Conservation (phyloP, 768 basidiomycete genomes). For the Calocybe gangraenosa region DNA sequence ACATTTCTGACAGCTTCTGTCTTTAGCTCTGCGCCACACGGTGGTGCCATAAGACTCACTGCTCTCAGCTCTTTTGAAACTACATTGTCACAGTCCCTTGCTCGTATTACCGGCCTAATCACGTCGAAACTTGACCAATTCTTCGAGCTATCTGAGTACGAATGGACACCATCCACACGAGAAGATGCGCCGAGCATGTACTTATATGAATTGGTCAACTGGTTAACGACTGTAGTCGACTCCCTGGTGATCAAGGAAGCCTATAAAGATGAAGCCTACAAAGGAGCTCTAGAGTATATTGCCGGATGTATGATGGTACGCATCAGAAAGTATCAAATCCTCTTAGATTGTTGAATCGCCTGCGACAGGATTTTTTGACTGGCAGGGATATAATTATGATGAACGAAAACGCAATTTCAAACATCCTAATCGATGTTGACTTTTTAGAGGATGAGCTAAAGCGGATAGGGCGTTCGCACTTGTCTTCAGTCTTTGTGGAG, state of each 20-base stretch:
- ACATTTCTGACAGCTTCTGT: conserved; percentile 1
- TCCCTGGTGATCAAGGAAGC: conserved; percentile 76
- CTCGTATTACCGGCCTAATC: conserved; percentile 78
- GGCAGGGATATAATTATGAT: conserved; percentile 71
- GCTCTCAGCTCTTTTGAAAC: conserved; percentile 61
- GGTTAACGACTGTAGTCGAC: conserved; percentile 95
- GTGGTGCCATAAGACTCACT: conserved; percentile 72
- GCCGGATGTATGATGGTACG: conserved; percentile 85
- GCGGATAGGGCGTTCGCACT: conserved; percentile 65
- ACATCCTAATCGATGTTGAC: conserved; percentile 79
- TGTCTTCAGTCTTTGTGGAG: conserved; percentile 73
- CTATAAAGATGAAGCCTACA: conserved; percentile 89
- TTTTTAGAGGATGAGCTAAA: conserved; percentile 88
- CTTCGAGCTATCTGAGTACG: conserved; percentile 92
- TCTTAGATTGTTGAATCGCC: not conserved
- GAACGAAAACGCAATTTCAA: conserved; percentile 88
- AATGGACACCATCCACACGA: conserved; percentile 76
- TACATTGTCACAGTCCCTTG: conserved; percentile 64
- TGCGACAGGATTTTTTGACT: conserved; percentile 64
- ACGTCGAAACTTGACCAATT: conserved; percentile 92
- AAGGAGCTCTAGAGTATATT: conserved; percentile 83
- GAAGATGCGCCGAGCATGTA: conserved; percentile 89
- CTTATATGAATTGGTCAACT: conserved; percentile 91
- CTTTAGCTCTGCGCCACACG: conserved; percentile 73
- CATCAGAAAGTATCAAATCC: conserved; percentile 2